phyloP scores from a whole-genome alignment of 208 protist genomes.

The Balamuthia mandrillaris region DNA sequence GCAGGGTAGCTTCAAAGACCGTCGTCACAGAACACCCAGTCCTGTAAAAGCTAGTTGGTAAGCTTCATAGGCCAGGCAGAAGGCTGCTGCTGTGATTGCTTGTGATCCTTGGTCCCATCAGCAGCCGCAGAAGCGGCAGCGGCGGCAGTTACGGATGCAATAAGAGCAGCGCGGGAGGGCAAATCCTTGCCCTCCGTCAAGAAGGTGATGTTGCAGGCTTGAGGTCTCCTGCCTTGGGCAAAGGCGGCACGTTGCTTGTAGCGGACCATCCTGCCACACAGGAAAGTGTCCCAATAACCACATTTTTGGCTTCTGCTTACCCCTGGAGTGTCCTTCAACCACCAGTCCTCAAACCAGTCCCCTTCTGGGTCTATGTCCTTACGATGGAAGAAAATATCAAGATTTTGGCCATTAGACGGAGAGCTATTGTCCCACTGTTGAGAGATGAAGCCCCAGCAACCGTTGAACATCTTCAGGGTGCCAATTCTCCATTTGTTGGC shows the following conservation, averaged over 20 bases:
- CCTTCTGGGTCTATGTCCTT: conserved; percentile 37
- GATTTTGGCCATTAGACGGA: background rate
- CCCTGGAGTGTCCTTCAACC: conserved; percentile 40
- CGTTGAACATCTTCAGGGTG: conserved; percentile 44
- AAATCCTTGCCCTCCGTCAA: conserved; percentile 22
- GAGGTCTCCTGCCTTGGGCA: conserved; percentile 20
- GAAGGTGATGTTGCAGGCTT: conserved; percentile 41
- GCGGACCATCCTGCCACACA: conserved; percentile 37
- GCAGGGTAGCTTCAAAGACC: too few relatives aligned
- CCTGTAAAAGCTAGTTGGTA: too few relatives aligned
- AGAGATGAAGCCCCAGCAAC: conserved; percentile 42
- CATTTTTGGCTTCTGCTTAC: conserved; percentile 40
- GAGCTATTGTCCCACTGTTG: background rate
- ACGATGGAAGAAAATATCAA: conserved; percentile 40
- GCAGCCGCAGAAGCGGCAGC: too few relatives aligned
- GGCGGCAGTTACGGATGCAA: too few relatives aligned
- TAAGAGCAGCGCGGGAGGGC: too few relatives aligned
- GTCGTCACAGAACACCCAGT: too few relatives aligned
- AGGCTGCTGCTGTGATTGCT: too few relatives aligned
- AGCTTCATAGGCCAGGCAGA: too few relatives aligned
- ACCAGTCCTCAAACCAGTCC: conserved; percentile 41
- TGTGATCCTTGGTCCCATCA: too few relatives aligned
- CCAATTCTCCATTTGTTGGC: conserved; percentile 34
- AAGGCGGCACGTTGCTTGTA: conserved; percentile 41
- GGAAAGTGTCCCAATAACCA: conserved; percentile 43